A percentile compares a stretch with the other conserved stretches of the same genome.
These are phyloP conservation scores for Ophiostoma montium DNA, from an alignment of 2,329 filamentous ascomycete species.

Conservation along the genomic window DNA sequence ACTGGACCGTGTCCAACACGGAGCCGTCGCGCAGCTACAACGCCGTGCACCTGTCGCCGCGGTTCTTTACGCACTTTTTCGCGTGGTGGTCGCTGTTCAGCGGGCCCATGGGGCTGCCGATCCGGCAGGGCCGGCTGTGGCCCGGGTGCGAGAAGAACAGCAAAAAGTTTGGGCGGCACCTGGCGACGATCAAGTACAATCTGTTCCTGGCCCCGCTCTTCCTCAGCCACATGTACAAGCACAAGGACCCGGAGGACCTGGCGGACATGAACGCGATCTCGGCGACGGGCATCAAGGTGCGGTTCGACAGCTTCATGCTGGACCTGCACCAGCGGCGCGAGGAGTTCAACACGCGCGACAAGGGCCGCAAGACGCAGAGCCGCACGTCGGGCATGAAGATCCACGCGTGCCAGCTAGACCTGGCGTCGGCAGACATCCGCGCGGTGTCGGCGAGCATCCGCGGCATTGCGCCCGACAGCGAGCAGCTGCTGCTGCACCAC, in stretches of 20 bases:
- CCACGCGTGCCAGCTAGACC: slow-evolving; percentile 83
- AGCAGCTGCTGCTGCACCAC: slow-evolving; percentile 36
- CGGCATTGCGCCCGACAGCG: slow-evolving; percentile 63
- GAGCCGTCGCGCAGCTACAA: slow-evolving; percentile 86
- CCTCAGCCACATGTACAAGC: slow-evolving; percentile 94
- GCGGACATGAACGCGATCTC: slow-evolving; percentile 56
- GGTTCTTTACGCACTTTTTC: slow-evolving; percentile 98
- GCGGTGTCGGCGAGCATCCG: slow-evolving; percentile 85
- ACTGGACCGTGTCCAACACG: slow-evolving; percentile 66
- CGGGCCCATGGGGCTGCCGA: slow-evolving; percentile 83
- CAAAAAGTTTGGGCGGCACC: slow-evolving; percentile 94
- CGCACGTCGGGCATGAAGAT: slow-evolving; percentile 91
- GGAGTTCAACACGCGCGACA: slow-evolving; percentile 71
- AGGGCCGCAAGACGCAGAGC: slow-evolving; percentile 59
- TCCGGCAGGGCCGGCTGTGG: slow-evolving; percentile 84
- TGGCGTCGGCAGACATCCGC: slow-evolving; percentile 80
- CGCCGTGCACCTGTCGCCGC: slow-evolving; percentile 81
- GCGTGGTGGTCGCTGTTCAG: slow-evolving; percentile 96
- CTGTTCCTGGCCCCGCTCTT: slow-evolving; percentile 83
- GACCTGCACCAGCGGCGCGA: slow-evolving; percentile 91
- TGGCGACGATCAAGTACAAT: slow-evolving; percentile 98
- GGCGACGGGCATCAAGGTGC: slow-evolving; percentile 90
- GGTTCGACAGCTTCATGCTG: slow-evolving; percentile 92
- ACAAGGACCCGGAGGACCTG: slow-evolving; percentile 86
- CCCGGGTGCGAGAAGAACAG: slow-evolving; percentile 89